Conservation (phyloP, 192 early-diverging fungal species). For the Backusella parvicylindrica region DNA sequence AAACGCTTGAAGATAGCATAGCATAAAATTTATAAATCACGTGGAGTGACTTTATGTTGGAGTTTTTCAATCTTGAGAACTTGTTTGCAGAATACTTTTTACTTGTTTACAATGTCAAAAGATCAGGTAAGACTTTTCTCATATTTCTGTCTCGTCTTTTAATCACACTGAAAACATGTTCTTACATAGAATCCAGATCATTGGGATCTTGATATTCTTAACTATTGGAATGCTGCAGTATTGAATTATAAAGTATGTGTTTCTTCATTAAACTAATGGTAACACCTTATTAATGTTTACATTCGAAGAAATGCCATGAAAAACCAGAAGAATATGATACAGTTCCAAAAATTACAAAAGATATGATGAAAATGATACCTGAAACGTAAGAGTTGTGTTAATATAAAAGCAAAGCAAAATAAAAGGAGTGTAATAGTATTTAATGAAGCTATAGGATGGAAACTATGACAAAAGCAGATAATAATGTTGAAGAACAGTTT, state of each 20-base stretch:
- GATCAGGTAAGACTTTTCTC: background rate
- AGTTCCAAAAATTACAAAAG: background rate
- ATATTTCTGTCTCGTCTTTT: background rate
- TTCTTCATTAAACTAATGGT: too few relatives aligned
- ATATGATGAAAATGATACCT: background rate
- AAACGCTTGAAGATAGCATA: too few relatives aligned
- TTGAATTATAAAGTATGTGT: slow-evolving; percentile 8
- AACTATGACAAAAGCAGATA: background rate
- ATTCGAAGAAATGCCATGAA: background rate
- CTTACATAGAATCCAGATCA: background rate
- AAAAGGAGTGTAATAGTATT: background rate
- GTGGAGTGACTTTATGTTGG: background rate
- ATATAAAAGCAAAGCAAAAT: background rate
- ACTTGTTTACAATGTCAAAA: background rate
- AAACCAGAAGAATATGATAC: background rate
- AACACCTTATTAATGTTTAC: background rate
- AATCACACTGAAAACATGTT: background rate
- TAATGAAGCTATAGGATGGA: background rate
- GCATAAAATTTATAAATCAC: too few relatives aligned
- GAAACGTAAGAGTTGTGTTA: background rate
- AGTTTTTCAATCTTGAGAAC: background rate
- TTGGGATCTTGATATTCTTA: slow-evolving; percentile 11
- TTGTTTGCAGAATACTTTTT: background rate
- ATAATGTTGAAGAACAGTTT: background rate
- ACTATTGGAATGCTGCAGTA: slow-evolving; percentile 5